Base-by-base conservation (phyloP, 2,329 filamentous ascomycete species). In the Epichloe uncinata region DNA sequence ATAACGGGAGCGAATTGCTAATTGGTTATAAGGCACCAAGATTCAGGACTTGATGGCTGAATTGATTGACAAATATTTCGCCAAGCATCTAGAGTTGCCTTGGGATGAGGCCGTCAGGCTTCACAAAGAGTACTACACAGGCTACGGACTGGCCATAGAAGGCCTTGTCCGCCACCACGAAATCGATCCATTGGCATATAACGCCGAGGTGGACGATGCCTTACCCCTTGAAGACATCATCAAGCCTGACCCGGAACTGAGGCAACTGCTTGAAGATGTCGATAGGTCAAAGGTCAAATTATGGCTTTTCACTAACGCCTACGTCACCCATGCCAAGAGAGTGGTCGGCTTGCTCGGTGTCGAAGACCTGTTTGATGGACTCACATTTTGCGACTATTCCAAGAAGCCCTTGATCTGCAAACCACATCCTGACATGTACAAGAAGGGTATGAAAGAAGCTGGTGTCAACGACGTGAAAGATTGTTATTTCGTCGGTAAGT, bases 231-330 rank as follows among this genome's bases (percentile, higher is more conserved):
- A 96, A 61, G 73, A 78, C 16, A 79, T 97, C 61, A 84, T 98
- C 63, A 83, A 82, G 61, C 87, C 88, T 0, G 81, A 94, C 59
- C 77, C 82, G 0, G 73, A 82, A 60, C 73, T 97, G 41, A 82
- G 87, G 46, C 73, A 77, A 60, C 68, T 98, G 43, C 79, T 98
- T 5, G 73, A 84, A 64, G 85, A 90, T 56, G 82, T 98, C 49
- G 90, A 98, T 67, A 83, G 68, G 52, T 78, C 72, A 60, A 94
- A 94, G 64, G 86, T 96, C 55, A 88, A 81, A 55, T 72, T 89
- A 33, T 98, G 94, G 93, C 79, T 98, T 2, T 84, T 98, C 60
- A 98, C 94, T 2, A 98, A 98, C 62, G 93, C 94, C 20, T 96
- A 98, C 61, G 73, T 94, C 55, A 97, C 75, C 35, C 93, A 98